These are phyloP conservation scores for Ceratocystis smalleyi DNA, from an alignment of 2,329 filamentous ascomycete species.

Conservation along the genomic window DNA sequence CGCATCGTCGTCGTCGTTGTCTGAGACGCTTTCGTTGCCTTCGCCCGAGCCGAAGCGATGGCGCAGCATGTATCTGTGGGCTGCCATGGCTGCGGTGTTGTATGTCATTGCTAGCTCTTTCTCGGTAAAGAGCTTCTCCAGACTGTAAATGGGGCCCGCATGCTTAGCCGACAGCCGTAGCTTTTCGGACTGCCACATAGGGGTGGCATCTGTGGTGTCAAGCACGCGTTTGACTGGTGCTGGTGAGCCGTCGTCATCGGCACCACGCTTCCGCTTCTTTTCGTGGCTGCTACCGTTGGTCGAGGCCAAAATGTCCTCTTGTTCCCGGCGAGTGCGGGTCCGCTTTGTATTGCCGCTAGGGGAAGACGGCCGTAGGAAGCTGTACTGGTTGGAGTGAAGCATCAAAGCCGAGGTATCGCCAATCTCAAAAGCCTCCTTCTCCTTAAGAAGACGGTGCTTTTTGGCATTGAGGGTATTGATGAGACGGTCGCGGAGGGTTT, in stretches of 20 bases:
- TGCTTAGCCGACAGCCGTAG: conserved; percentile 38
- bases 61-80: conserved; percentile 45
- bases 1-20: conserved; percentile 37
- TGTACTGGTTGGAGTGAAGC: conserved; percentile 53
- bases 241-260: conserved; percentile 49
- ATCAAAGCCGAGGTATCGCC: conserved; percentile 49
- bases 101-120: conserved; percentile 53
- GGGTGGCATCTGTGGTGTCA: conserved; percentile 42
- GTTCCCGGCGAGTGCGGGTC: conserved; percentile 44
- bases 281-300: conserved; percentile 30
- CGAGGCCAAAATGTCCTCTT: conserved; percentile 39
- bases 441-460: conserved; percentile 47
- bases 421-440: conserved; percentile 54
- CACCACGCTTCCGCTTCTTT: conserved; percentile 46
- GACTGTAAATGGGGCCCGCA: conserved; percentile 45
- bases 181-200: conserved; percentile 48
- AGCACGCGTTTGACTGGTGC: conserved; percentile 40
- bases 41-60: conserved; percentile 29
- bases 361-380: conserved; percentile 47
- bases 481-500: conserved; percentile 49
- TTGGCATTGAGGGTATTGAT: conserved; percentile 50
- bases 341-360: conserved; percentile 50
- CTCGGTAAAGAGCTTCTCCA: conserved; percentile 56
- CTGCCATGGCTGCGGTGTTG: conserved; percentile 45
- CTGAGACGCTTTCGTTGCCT: conserved; percentile 37